Base-by-base conservation (phyloP, 176 grass and related monocot species). In the Saccharum officinarum region DNA sequence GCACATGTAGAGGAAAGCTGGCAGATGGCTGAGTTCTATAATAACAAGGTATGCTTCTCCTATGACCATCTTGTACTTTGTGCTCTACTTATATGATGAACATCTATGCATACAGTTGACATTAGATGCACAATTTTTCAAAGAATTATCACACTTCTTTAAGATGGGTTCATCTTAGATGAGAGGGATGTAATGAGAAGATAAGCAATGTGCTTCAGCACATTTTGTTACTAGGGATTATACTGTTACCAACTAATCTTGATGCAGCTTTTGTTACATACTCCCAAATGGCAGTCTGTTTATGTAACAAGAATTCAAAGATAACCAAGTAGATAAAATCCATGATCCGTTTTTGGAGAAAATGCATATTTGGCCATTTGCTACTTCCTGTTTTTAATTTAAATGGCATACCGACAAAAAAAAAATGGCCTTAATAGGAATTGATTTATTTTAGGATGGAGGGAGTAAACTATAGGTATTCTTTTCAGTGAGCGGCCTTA, bases 11-110 rank as follows among this genome's bases (percentile, higher is more conserved):
- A 99, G 86, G 97, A 99, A 87, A 91, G 81, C 73, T 99, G 97
- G 97, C 97, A 99, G 90, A 97, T 94, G 90, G 94, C 97, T 80
- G 97, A 99, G 85, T 99, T 99, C 79, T 99, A 97, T 62, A 97
- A 94, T 83, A 99, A 99, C 77, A 99, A 99, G 97, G 97, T 99
- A 96, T 49, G 9, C 41, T 20, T 84, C 73, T 84, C 60, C 26
- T 75, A 36, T 23, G 6, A 50, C 14, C 9, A 60, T 77, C 50
- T 63, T 26, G 3, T n/a, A 64, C 4, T 77, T 31, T 82, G 14
- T 81, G 20, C 68, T 59, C 49, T 28, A 17, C 11, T 62, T 62
- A 42, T 49, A 75, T 63, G 23, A 71, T 16, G 12, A 34, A 14
- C 14, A 80, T 76, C 37, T 71, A 25, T 80, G 16, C 67, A 20